Base-by-base conservation (phyloP, 2,329 filamentous ascomycete genomes). In the Pseudogymnoascus sp. region DNA sequence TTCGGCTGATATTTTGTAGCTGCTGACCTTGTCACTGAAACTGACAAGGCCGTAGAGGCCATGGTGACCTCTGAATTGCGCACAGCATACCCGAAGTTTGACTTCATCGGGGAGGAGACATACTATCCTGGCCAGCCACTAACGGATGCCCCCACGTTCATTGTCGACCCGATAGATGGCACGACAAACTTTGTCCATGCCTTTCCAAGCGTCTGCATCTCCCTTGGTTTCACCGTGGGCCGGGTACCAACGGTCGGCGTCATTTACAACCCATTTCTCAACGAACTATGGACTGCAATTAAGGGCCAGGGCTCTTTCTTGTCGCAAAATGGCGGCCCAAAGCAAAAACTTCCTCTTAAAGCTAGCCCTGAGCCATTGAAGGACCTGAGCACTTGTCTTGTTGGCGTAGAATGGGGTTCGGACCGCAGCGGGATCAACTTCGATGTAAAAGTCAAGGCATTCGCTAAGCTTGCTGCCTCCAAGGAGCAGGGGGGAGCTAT, bases 121-220 rank as follows among this genome's bases (percentile, higher is more conserved):
- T 89, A 91, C 77, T 79, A 85, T 66, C 82, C 87, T 1, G 88
- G 88, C 68, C 76, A 80, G 69, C 77, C 75, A 45, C 78, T 93
- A 55, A 87, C 84, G 0, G 73, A 80, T 30, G 81, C 81, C 14
- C 89, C 90, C 1, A 93, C 90, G 45, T 92, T 92, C 75, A 83
- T 92, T 70, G 86, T 90, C 67, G 90, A 93, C 72, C 90, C 90
- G 49, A 92, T 93, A 68, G 90, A 93, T 75, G 90, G 88, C 70
- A 92, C 85, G 5, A 91, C 87, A 60, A 92, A 92, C 79, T 92
- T 93, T 71, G 83, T 92, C 55, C 90, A 92, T 75, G 83, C 82
- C 19, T 88, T 90, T 75, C 88, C 88, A 4, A 82, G 85, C 69
- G 88, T 90, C 65, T 90, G 86, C 76, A 87, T 92, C 75, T 91